Conservation (phyloP, 208 protist species). For the Crithidia thermophila region DNA sequence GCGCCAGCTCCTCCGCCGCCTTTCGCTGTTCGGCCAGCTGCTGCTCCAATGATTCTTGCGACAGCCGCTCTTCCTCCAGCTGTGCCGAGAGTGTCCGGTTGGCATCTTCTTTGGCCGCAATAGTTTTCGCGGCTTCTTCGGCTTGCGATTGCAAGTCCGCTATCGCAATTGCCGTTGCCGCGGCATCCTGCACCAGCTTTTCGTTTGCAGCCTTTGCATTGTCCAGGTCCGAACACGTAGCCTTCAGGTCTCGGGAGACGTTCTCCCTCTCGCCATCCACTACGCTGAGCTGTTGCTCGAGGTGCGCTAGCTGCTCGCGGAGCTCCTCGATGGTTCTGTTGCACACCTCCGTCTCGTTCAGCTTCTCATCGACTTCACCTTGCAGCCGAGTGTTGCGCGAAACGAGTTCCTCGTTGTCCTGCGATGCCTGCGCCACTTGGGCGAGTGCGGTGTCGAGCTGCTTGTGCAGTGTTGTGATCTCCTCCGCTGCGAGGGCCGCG, state of each 20-base stretch:
- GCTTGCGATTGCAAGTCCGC: neutral
- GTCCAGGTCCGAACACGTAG: neutral
- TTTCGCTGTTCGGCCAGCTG: neutral
- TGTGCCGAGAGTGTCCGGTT: neutral
- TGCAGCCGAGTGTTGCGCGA: neutral
- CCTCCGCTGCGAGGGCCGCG: neutral
- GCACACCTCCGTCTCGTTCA: neutral
- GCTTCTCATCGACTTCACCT: neutral
- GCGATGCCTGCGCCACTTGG: neutral
- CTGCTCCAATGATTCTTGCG: neutral
- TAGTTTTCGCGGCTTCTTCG: neutral
- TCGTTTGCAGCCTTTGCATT: neutral
- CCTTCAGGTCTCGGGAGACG: neutral
- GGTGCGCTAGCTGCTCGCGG: neutral
- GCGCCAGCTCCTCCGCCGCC: neutral
- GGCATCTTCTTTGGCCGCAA: neutral
- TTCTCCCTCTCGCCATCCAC: neutral
- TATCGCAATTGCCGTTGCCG: neutral
- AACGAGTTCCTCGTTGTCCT: neutral
- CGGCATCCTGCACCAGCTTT: neutral
- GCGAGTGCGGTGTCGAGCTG: neutral
- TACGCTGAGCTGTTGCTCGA: neutral
- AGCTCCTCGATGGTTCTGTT: neutral
- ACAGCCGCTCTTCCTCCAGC: neutral
- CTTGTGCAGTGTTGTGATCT: neutral